Evolutionary conservation across 2,329 filamentous ascomycete genomes (phyloP), one percentile per base, ranked within the genome.

Genomic region (Aplosporella prunicola): DNA sequence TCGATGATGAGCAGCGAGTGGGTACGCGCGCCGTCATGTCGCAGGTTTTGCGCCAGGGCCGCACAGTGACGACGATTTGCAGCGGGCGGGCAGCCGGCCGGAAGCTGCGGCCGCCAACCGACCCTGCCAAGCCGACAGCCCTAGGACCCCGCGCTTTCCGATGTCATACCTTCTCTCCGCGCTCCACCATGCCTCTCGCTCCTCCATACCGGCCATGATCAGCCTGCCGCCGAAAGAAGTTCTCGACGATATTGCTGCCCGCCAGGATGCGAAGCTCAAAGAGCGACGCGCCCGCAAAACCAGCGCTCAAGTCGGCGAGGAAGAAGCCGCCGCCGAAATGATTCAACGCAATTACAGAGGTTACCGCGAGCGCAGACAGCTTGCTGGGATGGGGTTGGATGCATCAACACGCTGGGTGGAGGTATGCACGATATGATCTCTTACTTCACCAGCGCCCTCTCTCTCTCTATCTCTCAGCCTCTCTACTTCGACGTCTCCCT

Each of bases 361-460:
- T 5, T 84, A 93, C 57, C 72, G 82, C 37, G 71, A 75, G 32
- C 72, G 85, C 28, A 66, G 85, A 32, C 78, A 85, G 55, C 66
- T 91, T 48, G 58, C 73, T 26, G 85, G 85, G 0, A 66, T 80
- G 46, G 72, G 73, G 2, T 56, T 93, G 22, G 73, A 82, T 55
- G 72, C 82, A n/a, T 74, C 69, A 20, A 77, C 78, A 20, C 67
- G 82, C 49, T 88, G 82, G 81, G 64, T 75, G 9, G 76, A 83
- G 50, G 80, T 82, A 38, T 62, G 77, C 43, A 25, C 49, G 39
- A 44, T 46, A 51, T 13, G 8, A 28, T 16, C n/a, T 29, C 16
- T 33, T 22, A 46, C 38, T 47, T 22, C 32, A 27, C 14, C 14
- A 16, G 13, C 18, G 22, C n/a, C 16, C 25, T 13, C 16, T 10